phyloP scores from a whole-genome alignment of 2,329 filamentous ascomycete genomes.

The Periconia sp. region DNA sequence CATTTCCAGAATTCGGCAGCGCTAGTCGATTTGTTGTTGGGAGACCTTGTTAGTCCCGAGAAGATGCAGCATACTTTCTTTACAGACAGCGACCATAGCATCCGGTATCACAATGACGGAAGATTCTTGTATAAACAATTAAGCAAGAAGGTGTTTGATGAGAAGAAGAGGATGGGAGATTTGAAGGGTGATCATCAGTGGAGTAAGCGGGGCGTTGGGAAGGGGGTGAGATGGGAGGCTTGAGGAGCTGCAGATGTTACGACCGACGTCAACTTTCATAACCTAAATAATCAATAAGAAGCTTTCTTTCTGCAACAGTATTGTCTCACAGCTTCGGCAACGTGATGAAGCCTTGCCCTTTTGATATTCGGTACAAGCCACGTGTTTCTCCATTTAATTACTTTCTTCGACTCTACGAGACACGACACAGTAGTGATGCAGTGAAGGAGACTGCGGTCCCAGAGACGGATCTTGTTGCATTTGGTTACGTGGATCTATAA shows the following conservation, averaged over 20 bases:
- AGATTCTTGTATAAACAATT: conserved; percentile 68
- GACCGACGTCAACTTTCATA: too few species aligned
- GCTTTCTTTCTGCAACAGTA: too few species aligned
- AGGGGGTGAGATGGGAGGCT: conserved; percentile 15
- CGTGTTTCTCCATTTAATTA: too few species aligned
- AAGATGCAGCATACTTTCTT: conserved; percentile 70
- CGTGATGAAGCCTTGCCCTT: too few species aligned
- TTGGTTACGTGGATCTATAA: too few species aligned
- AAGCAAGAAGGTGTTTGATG: conserved; percentile 65
- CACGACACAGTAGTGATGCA: too few species aligned
- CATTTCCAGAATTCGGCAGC: conserved; percentile 72
- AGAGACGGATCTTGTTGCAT: too few species aligned
- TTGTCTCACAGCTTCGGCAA: too few species aligned
- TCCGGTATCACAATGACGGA: conserved; percentile 62
- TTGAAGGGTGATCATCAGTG: conserved; percentile 53
- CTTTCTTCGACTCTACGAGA: too few species aligned
- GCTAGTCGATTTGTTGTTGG: conserved; percentile 66
- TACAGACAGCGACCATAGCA: conserved; percentile 69
- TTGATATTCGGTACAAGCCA: too few species aligned
- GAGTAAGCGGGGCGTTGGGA: conserved; percentile 43
- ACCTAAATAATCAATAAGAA: too few species aligned
- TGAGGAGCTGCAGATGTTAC: conserved; percentile 5
- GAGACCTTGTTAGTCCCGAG: conserved; percentile 62
- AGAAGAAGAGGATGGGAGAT: conserved; percentile 59
- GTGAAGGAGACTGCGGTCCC: too few species aligned